phyloP scores from a whole-genome alignment of 1,284 basidiomycete species.

The Boletus semigastroideus region DNA sequence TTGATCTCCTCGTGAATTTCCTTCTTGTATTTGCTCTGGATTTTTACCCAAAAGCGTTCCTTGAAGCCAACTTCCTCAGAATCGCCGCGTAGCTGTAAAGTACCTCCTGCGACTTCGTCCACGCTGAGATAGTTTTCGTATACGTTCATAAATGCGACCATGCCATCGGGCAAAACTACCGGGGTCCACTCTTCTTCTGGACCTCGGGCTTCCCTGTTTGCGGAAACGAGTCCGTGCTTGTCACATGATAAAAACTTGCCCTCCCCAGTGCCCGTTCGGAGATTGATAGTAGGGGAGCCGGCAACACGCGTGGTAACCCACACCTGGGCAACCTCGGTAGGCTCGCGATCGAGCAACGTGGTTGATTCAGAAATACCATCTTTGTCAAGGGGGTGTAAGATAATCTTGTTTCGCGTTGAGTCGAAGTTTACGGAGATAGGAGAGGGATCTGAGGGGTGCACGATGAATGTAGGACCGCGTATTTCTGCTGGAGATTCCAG shows the following conservation, averaged over 20 bases:
- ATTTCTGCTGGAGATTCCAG: constrained; percentile 72
- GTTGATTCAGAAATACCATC: constrained; percentile 45
- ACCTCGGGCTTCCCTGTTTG: constrained; percentile 80
- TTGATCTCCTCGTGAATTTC: constrained; percentile 83
- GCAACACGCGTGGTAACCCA: constrained; percentile 85
- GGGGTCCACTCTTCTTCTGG: constrained; percentile 88
- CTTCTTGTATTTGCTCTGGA: constrained; percentile 87
- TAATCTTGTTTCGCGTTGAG: constrained; percentile 70
- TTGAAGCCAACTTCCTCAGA: constrained; percentile 78
- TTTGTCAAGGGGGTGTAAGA: constrained; percentile 63
- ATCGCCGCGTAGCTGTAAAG: constrained; percentile 76
- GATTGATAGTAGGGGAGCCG: constrained; percentile 76
- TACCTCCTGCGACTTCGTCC: constrained; percentile 82
- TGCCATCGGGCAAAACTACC: constrained; percentile 70
- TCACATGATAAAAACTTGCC: constrained; percentile 87
- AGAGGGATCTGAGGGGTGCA: constrained; percentile 73
- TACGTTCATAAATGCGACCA: constrained; percentile 81
- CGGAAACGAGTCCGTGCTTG: constrained; percentile 76
- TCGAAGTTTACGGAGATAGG: constrained; percentile 77
- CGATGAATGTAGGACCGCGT: constrained; percentile 79
- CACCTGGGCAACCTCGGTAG: constrained; percentile 80
- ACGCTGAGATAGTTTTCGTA: constrained; percentile 82
- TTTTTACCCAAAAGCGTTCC: constrained; percentile 85
- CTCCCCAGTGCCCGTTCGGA: constrained; percentile 80
- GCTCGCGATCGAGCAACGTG: constrained; percentile 58